Evolutionary conservation across 176 grass and related monocot species (phyloP).

Genomic region (Cenchrus fungigraminus): DNA sequence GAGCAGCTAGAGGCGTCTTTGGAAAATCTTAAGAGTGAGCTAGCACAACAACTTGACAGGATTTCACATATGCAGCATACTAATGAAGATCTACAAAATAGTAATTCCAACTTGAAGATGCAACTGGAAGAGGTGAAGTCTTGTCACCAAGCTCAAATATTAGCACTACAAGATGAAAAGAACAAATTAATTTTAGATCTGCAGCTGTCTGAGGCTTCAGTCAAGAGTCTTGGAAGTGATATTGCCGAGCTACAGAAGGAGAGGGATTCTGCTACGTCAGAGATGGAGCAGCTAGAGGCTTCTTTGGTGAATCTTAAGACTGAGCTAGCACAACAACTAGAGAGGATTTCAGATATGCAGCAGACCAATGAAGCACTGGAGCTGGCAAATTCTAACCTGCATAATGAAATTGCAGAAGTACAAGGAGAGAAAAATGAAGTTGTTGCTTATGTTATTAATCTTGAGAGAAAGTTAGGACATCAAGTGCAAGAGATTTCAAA

Average conservation of each 20-base stretch:
- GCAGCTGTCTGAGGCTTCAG: too few species aligned
- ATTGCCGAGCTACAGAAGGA: constrained; percentile 39
- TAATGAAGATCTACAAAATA: too few species aligned
- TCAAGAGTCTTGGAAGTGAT: neutral
- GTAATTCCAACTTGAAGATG: too few species aligned
- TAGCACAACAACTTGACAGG: too few species aligned
- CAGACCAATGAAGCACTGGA: constrained; percentile 42
- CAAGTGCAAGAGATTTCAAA: constrained; percentile 51
- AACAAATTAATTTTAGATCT: too few species aligned
- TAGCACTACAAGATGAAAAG: too few species aligned
- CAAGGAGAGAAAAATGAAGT: constrained; percentile 42
- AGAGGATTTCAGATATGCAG: constrained; percentile 39
- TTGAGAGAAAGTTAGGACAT: constrained; percentile 55
- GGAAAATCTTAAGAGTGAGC: too few species aligned
- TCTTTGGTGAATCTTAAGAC: constrained; percentile 57
- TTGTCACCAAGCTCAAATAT: too few species aligned
- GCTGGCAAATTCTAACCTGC: constrained; percentile 39
- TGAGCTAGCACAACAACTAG: constrained; percentile 45
- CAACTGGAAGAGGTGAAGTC: too few species aligned
- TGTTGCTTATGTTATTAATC: constrained; percentile 43
- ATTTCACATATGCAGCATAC: too few species aligned
- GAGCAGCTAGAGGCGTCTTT: too few species aligned
- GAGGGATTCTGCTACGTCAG: constrained; percentile 10
- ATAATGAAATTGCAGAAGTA: constrained; percentile 44
- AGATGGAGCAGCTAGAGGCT: constrained; percentile 38